Conservation (phyloP, 192 early-diverging fungal species). For the Thamnidium elegans region DNA sequence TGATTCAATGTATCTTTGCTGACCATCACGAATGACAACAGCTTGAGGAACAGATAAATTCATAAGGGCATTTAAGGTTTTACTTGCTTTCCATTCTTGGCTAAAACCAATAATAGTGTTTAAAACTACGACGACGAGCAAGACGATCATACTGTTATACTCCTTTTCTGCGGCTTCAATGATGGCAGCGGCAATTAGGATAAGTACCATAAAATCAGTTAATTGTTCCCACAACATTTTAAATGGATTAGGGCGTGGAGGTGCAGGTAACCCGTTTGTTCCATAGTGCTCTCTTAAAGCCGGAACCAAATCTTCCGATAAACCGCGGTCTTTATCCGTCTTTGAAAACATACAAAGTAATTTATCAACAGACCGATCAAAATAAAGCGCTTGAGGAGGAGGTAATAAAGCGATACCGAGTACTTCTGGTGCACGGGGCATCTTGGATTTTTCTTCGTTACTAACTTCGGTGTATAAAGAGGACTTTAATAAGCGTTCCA, state of each 20-base stretch:
- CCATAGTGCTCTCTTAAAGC: slow-evolving; percentile 79
- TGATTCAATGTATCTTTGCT: slow-evolving; percentile 67
- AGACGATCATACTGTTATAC: slow-evolving; percentile 45
- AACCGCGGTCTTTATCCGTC: slow-evolving; percentile 56
- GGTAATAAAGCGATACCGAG: slow-evolving; percentile 12
- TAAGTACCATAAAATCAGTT: slow-evolving; percentile 93
- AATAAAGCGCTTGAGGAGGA: slow-evolving; percentile 75
- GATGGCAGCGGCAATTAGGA: slow-evolving; percentile 77
- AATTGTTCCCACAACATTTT: slow-evolving; percentile 86
- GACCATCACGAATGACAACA: slow-evolving; percentile 82
- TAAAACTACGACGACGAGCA: slow-evolving; percentile 77
- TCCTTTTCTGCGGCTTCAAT: slow-evolving; percentile 76
- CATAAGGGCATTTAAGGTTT: slow-evolving; percentile 88
- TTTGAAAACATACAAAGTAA: slow-evolving; percentile 84
- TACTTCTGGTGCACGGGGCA: neutral
- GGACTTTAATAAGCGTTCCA: slow-evolving; percentile 22
- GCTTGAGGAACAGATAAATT: slow-evolving; percentile 76
- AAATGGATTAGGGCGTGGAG: slow-evolving; percentile 59
- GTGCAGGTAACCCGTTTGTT: slow-evolving; percentile 75
- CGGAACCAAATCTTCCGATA: slow-evolving; percentile 55
- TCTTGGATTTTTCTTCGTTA: slow-evolving; percentile 32
- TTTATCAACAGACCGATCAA: slow-evolving; percentile 87
- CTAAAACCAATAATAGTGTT: slow-evolving; percentile 93
- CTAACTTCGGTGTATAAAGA: slow-evolving; percentile 19
- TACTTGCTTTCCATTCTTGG: slow-evolving; percentile 93